Conservation (phyloP, 495 filamentous ascomycete species). For the Neurospora sp. region DNA sequence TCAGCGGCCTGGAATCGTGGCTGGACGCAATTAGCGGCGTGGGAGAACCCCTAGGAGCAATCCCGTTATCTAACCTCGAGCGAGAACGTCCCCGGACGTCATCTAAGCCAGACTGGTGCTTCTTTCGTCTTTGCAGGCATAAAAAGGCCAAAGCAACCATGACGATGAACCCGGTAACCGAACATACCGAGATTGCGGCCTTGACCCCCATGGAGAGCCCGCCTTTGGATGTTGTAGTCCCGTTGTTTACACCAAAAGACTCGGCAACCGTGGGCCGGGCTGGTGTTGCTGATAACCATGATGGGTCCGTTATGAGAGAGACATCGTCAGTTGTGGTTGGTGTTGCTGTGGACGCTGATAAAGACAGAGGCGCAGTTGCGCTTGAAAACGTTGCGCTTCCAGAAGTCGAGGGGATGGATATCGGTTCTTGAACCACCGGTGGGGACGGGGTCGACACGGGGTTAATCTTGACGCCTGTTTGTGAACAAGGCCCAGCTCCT, state of each 20-base stretch:
- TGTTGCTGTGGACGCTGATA: not conserved
- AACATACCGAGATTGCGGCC: conserved; percentile 32
- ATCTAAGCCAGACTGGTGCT: not conserved
- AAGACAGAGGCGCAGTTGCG: not conserved
- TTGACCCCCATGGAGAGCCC: conserved; percentile 27
- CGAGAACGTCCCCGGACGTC: conserved; percentile 3
- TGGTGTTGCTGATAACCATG: not conserved
- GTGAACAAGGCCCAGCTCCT: conserved; percentile 3
- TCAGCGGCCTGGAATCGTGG: conserved; percentile 20
- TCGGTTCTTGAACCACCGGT: not conserved
- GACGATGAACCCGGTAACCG: conserved; percentile 25
- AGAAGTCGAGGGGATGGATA: not conserved
- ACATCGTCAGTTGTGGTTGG: not conserved
- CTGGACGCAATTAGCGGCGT: conserved; percentile 31
- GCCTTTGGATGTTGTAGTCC: conserved; percentile 9
- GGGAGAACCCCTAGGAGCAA: conserved; percentile 18
- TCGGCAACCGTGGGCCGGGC: conserved; percentile 1
- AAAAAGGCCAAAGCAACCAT: conserved; percentile 17
- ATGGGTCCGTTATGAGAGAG: not conserved
- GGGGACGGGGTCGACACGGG: not conserved
- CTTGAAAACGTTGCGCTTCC: not conserved
- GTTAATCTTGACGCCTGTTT: not conserved
- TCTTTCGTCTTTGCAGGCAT: conserved; percentile 25
- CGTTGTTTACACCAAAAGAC: not conserved
- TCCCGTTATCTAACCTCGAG: not conserved